These are phyloP conservation scores for Pseudogymnoascus sp. DNA, from an alignment of 2,329 filamentous ascomycete species.

Conservation along the genomic window DNA sequence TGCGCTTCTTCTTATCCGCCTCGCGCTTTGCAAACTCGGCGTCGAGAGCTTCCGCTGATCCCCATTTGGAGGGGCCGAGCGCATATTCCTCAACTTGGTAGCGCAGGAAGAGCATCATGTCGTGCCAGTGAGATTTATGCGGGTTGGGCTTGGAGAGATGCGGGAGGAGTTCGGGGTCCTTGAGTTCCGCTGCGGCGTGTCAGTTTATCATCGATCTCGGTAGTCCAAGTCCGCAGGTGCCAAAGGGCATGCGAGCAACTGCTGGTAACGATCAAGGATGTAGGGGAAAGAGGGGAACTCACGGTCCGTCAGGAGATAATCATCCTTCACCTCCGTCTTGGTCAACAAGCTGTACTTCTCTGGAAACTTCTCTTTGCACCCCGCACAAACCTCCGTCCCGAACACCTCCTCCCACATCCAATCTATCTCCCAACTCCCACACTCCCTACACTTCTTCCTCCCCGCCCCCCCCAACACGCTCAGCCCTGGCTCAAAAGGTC, in stretches of 20 bases:
- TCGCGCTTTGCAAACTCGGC: constrained; percentile 78
- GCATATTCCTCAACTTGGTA: constrained; percentile 94
- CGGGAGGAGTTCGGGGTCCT: constrained; percentile 75
- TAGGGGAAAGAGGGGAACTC: constrained; percentile 29
- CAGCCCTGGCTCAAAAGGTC: constrained; percentile 84
- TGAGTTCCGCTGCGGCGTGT: constrained; percentile 62
- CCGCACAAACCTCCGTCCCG: constrained; percentile 61
- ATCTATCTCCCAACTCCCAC: constrained; percentile 77
- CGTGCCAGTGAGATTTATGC: constrained; percentile 92
- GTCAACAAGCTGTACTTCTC: constrained; percentile 94
- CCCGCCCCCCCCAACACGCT: constrained; percentile 58
- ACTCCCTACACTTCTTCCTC: constrained; percentile 75
- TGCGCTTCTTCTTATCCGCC: constrained; percentile 70
- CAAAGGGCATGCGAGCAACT: neutral
- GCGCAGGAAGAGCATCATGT: constrained; percentile 96
- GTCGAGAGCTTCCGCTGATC: constrained; percentile 74
- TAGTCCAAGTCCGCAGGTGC: neutral
- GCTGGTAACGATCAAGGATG: neutral
- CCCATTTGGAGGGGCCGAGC: constrained; percentile 77
- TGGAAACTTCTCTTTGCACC: constrained; percentile 80
- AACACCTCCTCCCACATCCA: constrained; percentile 91
- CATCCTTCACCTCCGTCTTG: constrained; percentile 91
- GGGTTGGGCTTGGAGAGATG: constrained; percentile 87
- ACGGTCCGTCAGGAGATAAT: constrained; percentile 91
- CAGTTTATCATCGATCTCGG: constrained; percentile 5